These are phyloP conservation scores for Botryotinia convoluta DNA, from an alignment of 2,329 filamentous ascomycete species.

Conservation along the genomic window DNA sequence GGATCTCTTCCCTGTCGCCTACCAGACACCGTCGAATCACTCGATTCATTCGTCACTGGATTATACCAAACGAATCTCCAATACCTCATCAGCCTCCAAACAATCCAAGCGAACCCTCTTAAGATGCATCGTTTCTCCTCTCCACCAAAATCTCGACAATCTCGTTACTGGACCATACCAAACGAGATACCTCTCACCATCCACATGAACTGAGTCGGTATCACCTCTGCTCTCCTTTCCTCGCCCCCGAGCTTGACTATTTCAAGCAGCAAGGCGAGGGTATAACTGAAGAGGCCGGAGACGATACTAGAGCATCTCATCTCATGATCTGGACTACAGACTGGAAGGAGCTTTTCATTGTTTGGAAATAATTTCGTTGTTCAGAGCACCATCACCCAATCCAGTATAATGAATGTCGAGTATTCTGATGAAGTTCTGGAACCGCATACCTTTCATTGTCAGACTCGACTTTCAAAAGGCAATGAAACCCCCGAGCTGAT, in stretches of 20 bases:
- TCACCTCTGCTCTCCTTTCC: not conserved
- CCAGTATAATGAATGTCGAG: not conserved
- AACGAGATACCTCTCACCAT: not conserved
- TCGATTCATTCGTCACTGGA: not conserved
- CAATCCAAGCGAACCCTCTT: not conserved
- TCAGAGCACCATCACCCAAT: not conserved
- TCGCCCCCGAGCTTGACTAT: not conserved
- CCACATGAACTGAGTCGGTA: not conserved
- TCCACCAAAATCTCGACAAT: not conserved
- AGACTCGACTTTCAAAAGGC: not conserved
- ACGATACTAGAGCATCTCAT: not conserved
- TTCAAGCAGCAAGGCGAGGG: not conserved
- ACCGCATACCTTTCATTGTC: not conserved
- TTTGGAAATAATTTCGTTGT: not conserved
- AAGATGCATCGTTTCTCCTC: not conserved
- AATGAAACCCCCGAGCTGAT: not conserved
- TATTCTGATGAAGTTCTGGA: not conserved
- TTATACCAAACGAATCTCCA: not conserved
- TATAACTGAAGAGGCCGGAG: not conserved
- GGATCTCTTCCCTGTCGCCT: not conserved
- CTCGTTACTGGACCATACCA: not conserved
- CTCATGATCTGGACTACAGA: not conserved
- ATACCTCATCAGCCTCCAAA: not conserved
- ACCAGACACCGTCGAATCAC: not conserved
- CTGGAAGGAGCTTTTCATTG: not conserved